Evolutionary conservation across 805 yeast genomes (phyloP), one percentile per base, ranked within the genome.

Genomic region (Ogataea corticis): DNA sequence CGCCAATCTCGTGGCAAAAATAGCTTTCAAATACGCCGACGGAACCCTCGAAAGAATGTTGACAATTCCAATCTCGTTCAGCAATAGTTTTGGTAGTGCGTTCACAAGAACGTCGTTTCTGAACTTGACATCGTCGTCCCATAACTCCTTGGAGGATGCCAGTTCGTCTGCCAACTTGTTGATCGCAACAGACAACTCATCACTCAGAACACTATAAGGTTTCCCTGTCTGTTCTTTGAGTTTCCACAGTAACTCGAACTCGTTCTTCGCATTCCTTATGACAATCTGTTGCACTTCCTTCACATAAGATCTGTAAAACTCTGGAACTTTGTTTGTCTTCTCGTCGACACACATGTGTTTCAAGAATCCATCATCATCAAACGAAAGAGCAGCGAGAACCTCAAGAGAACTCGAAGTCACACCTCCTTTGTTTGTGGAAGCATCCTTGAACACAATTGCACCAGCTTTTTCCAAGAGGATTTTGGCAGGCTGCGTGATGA

Each of bases 351-450:
- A 86, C 89, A 92, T 94, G 62, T 87, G 71, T 44, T 77, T 68
- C 58, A 84, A 77, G 73, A 92, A 94, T 29, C 82, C 87, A 42
- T 76, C 79, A 67, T 92, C 99, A 59, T 83, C 90, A 61, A 94
- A 85, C 2, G 96, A 85, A 49, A 92, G 79, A 2, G 99, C 92
- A 9, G 97, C 97, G 56, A 92, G 77, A 11, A 92, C 99, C 69
- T 92, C 99, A 57, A 88, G 74, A 2, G 97, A 91, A 2, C 97
- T 90, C 2, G 97, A 91, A 1, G 99, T 92, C 42, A 92, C 99
- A 71, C 99, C 99, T 61, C 99, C 99, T 71, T 92, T 92, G 71
- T 92, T 92, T 36, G 97, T 90, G 11, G 97, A 87, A 13, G 98
- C 96, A 73, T 92, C 99, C 68, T 94, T 94, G 71, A 88, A 87